Percentiles rank a stretch among this genome's conserved stretches.
Evolutionary conservation across 177 flowering plant genomes (phyloP).

Genomic region (Telopea speciosissima): DNA sequence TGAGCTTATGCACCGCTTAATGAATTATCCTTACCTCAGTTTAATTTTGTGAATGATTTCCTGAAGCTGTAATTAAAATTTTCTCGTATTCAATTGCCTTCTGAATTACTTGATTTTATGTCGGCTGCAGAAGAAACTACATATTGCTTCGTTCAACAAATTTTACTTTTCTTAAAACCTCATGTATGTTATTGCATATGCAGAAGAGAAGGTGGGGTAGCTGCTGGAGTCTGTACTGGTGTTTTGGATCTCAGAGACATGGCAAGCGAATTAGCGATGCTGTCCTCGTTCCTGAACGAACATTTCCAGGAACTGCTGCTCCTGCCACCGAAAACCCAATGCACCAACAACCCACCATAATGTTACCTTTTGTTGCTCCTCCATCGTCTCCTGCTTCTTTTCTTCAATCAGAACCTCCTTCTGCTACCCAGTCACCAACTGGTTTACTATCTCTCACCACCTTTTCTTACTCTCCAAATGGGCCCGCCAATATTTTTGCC

Average conservation of each 20-base stretch:
- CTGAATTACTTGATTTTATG: not conserved
- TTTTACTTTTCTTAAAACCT: not conserved
- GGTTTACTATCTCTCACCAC: slow-evolving; percentile 49
- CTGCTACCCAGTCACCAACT: slow-evolving; percentile 73
- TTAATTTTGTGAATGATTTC: not conserved
- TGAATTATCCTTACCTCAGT: not conserved
- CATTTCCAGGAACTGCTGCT: slow-evolving; percentile 24
- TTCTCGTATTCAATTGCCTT: not conserved
- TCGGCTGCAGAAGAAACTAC: not conserved
- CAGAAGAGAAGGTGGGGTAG: slow-evolving; percentile 91
- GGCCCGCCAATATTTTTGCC: slow-evolving; percentile 76
- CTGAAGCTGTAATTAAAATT: not conserved
- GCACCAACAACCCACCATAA: slow-evolving; percentile 40
- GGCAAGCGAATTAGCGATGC: slow-evolving; percentile 73
- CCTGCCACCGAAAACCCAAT: slow-evolving; percentile 30
- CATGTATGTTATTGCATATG: slow-evolving; percentile 8
- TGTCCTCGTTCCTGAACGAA: slow-evolving; percentile 58
- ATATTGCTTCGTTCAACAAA: not conserved
- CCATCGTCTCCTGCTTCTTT: slow-evolving; percentile 98
- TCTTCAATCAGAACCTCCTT: slow-evolving; percentile 85
- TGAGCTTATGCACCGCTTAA: not conserved
- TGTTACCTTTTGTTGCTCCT: slow-evolving; percentile 78
- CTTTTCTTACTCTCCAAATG: slow-evolving; percentile 72
- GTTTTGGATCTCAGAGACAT: slow-evolving; percentile 65
- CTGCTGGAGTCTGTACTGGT: slow-evolving; percentile 74